Percentiles rank a stretch among this genome's conserved stretches.
Evolutionary conservation across 2,329 filamentous ascomycete species (phyloP).

Genomic region (Exophiala alcalophila): DNA sequence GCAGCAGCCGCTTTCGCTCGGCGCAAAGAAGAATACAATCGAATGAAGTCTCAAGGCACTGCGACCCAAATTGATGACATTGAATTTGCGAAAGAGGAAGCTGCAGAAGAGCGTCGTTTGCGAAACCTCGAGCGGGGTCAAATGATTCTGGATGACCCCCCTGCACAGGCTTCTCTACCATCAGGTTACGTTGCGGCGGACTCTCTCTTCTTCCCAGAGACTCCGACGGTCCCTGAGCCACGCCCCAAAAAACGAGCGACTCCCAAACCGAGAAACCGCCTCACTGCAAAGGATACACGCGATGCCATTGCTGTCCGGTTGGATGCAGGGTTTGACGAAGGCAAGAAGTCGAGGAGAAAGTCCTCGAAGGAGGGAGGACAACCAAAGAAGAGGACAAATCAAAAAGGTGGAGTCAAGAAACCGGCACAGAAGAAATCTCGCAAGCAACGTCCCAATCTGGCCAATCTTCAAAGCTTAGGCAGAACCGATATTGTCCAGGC

Average conservation of each 20-base stretch:
- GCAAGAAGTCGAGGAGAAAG: slow-evolving; percentile 17
- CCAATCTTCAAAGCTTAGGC: slow-evolving; percentile 28
- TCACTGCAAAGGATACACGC: slow-evolving; percentile 15
- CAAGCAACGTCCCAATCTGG: slow-evolving; percentile 15
- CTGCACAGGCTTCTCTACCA: not conserved
- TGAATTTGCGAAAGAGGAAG: slow-evolving; percentile 14
- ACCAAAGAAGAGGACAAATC: slow-evolving; percentile 10
- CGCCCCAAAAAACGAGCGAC: slow-evolving; percentile 8
- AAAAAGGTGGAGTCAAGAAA: slow-evolving; percentile 1
- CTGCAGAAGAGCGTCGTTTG: slow-evolving; percentile 18
- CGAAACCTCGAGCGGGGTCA: slow-evolving; percentile 17
- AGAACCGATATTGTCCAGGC: slow-evolving; percentile 29
- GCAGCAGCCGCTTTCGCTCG: slow-evolving; percentile 11
- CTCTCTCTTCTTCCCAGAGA: slow-evolving; percentile 22
- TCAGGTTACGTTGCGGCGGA: slow-evolving; percentile 18
- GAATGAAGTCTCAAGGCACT: slow-evolving; percentile 5
- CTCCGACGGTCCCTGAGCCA: not conserved
- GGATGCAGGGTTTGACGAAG: slow-evolving; percentile 1
- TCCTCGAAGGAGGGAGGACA: not conserved
- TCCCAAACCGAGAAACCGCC: slow-evolving; percentile 14
- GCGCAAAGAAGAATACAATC: slow-evolving; percentile 15
- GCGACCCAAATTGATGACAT: slow-evolving; percentile 19
- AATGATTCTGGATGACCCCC: slow-evolving; percentile 3
- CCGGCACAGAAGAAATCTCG: slow-evolving; percentile 3
- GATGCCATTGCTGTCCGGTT: slow-evolving; percentile 20